phyloP scores from a whole-genome alignment of 2,329 filamentous ascomycete genomes.

The Arachnopeziza araneosa region DNA sequence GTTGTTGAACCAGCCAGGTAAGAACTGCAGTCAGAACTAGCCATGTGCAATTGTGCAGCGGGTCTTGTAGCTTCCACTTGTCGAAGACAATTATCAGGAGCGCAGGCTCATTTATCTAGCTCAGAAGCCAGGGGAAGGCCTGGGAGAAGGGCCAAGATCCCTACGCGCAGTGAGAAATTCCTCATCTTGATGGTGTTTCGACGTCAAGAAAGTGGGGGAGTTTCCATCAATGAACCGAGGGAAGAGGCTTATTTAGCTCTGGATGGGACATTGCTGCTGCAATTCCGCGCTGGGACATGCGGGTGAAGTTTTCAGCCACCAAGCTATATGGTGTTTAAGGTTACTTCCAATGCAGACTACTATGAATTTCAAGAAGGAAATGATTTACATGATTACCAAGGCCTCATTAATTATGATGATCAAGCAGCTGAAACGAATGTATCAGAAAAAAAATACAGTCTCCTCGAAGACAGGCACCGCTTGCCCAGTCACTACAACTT shows the following conservation, averaged over 20 bases:
- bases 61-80: neutral
- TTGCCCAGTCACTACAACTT: no score
- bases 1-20: neutral
- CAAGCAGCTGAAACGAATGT: no score
- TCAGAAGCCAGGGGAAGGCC: neutral
- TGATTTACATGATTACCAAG: no score
- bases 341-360: neutral
- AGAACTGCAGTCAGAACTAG: neutral
- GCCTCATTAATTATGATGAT: no score
- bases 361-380: no score
- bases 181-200: neutral
- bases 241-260: neutral
- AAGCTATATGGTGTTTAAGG: neutral
- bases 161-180: neutral
- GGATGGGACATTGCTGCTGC: neutral
- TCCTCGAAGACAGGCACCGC: no score
- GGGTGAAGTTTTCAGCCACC: neutral
- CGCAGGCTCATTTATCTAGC: neutral
- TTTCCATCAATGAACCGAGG: neutral
- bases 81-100: neutral
- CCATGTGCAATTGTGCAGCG: neutral
- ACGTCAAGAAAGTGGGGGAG: neutral
- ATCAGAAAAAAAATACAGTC: no score
- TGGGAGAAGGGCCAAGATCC: neutral
- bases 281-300: neutral